Evolutionary conservation across 176 grass and related monocot species (phyloP).

Genomic region (Hsuehochloa calcarea): DNA sequence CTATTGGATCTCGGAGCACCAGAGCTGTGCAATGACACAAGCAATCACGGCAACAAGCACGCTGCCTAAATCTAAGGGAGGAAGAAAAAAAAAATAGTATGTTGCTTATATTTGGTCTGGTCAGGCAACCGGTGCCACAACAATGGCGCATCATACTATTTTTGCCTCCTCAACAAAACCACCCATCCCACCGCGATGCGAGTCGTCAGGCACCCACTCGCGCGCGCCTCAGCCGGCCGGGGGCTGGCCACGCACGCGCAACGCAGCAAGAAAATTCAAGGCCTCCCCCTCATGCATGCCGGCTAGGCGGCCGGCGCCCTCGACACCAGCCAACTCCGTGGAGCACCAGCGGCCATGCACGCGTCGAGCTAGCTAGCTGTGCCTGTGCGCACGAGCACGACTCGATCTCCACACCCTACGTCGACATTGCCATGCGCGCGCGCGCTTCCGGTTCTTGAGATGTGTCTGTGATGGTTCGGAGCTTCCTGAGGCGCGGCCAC

Average conservation of each 20-base stretch:
- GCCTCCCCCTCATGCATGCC: not conserved
- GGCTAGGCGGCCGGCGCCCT: conserved; percentile 28
- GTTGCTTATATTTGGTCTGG: conserved; percentile 40
- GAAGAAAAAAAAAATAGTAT: conserved; percentile 33
- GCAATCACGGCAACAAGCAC: not conserved
- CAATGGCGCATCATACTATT: conserved; percentile 26
- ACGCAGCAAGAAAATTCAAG: not conserved
- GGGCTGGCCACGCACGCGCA: conserved; percentile 5
- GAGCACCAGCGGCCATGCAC: not conserved
- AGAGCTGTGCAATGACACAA: too few species aligned
- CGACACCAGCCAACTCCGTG: not conserved
- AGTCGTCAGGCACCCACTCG: conserved; percentile 10
- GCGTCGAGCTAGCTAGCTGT: not conserved
- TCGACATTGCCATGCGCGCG: not conserved
- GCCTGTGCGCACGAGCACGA: too few species aligned
- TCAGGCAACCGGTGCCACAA: not conserved
- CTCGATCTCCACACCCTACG: not conserved
- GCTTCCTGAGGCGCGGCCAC: conserved; percentile 46
- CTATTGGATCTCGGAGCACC: too few species aligned
- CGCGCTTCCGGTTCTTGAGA: not conserved
- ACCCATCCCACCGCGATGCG: not conserved
- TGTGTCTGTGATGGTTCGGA: conserved; percentile 39
- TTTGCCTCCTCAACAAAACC: conserved; percentile 27
- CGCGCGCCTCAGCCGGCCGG: conserved; percentile 9
- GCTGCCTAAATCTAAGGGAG: not conserved